Base-by-base conservation (phyloP, 805 yeast species). In the Suhomyces faveliae region DNA sequence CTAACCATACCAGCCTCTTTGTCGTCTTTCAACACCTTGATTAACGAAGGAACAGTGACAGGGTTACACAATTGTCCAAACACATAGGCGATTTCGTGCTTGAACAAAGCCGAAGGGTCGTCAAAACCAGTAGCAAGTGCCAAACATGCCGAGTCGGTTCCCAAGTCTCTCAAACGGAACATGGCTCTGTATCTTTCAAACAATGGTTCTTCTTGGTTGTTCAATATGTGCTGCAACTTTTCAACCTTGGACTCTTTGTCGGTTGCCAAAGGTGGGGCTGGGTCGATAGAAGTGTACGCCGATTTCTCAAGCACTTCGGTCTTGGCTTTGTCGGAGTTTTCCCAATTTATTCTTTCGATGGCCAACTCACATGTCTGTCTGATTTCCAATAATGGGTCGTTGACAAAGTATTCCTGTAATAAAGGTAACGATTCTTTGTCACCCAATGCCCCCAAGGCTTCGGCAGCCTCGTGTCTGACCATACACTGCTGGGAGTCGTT, bases 401-500 rank as follows among this genome's bases (percentile, higher is more conserved):
- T 78, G 51, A 73, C 67, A 57, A 69, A 76, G 67, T 84, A 89
- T 46, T 83, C 71, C 52, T 79, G 70, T 57, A 94, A 78, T 42
- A 90, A 64, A 1, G 74, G 79, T 47, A 94, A 66, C 11, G 96
- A 86, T 5, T 80, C 85, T 35, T 70, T 67, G 66, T 90, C 96
- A 42, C 96, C 96, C 45, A 94, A 75, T 39, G 99, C 99, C 52
- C 99, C 99, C 47, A 94, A 76, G 38, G 98, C 99, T 70, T 94
- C 99, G 6, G 99, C 99, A 13, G 99, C 99, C 69, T 94, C 99
- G 67, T 94, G 99, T 68, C 99, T 86, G 30, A 94, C 99, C 98
- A 94, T 94, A 51, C 87, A 76, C 63, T 87, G 94, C 73, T 92
- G 98, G 12, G 73, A 55, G 20, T 64, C 61, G 64, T 85, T 83